These are phyloP conservation scores for Astrocystis sublimbata DNA, from an alignment of 495 filamentous ascomycete species.

Conservation along the genomic window DNA sequence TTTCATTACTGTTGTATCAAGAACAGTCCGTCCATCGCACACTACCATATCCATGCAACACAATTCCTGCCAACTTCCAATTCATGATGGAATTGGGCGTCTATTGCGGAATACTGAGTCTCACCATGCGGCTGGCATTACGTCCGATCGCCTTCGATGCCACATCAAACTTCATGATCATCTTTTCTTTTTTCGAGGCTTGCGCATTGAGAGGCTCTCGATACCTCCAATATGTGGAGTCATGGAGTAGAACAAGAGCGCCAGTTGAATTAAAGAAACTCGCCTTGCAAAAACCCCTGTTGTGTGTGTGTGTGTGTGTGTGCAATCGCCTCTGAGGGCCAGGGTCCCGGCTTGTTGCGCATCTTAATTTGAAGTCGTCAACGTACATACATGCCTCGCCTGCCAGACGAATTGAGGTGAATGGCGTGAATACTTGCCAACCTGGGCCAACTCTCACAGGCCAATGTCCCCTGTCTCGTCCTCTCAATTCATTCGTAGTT, in stretches of 20 bases:
- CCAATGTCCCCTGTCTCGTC: slow-evolving; percentile 15
- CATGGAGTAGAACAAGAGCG: slow-evolving; percentile 12
- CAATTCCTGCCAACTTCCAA: neutral
- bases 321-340: slow-evolving; percentile 26
- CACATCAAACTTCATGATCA: slow-evolving; percentile 7
- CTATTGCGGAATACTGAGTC: slow-evolving; percentile 17
- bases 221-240: slow-evolving; percentile 8
- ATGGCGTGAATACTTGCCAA: no score
- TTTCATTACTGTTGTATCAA: slow-evolving; percentile 9
- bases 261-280: slow-evolving; percentile 10
- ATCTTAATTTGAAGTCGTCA: slow-evolving; percentile 39
- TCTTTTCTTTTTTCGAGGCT: slow-evolving; percentile 14
- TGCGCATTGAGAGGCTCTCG: slow-evolving; percentile 18
- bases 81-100: slow-evolving; percentile 13
- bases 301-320: no score
- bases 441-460: slow-evolving; percentile 26
- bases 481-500: slow-evolving; percentile 19
- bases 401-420: slow-evolving; percentile 36
- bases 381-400: no score
- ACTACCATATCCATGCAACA: neutral
- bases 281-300: slow-evolving; percentile 14
- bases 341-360: slow-evolving; percentile 34
- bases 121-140: slow-evolving; percentile 13
- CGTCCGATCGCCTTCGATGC: slow-evolving; percentile 14
- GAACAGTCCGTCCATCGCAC: slow-evolving; percentile 8